Conservation (phyloP, 345 rosid genomes). For the Eucalyptus brandiana region DNA sequence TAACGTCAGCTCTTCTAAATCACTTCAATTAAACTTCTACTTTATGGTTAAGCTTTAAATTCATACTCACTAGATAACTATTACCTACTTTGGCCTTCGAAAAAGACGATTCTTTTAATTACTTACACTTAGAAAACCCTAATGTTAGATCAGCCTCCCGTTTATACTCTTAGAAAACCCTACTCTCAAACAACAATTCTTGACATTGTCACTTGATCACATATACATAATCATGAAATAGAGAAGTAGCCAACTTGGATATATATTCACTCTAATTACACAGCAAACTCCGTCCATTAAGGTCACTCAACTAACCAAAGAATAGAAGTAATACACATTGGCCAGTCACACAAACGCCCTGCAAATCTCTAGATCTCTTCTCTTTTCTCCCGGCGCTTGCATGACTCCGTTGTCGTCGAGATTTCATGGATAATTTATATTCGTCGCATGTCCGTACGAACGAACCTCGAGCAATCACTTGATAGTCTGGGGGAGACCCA, state of each 20-base stretch:
- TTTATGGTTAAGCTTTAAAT: neutral
- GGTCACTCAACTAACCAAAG: neutral
- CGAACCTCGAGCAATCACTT: constrained; percentile 5
- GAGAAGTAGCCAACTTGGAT: neutral
- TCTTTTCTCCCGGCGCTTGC: neutral
- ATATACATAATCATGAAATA: neutral
- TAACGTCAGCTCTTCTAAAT: neutral
- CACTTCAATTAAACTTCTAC: neutral
- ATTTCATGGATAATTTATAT: neutral
- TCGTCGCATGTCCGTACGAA: neutral
- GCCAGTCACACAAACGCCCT: neutral
- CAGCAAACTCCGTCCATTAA: neutral
- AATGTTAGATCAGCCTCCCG: neutral
- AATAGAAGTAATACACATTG: neutral
- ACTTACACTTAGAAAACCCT: neutral
- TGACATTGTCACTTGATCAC: neutral
- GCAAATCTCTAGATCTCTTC: neutral
- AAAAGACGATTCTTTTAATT: neutral
- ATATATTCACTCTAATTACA: neutral
- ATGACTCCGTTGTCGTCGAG: neutral
- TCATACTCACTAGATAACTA: neutral
- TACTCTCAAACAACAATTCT: neutral
- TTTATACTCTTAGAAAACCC: neutral
- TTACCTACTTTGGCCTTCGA: neutral
- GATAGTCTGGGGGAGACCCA: constrained; percentile 42